A percentile compares a stretch with the other conserved stretches of the same genome.
phyloP scores from a whole-genome alignment of 1,284 basidiomycete genomes.

The Tilletia indica region DNA sequence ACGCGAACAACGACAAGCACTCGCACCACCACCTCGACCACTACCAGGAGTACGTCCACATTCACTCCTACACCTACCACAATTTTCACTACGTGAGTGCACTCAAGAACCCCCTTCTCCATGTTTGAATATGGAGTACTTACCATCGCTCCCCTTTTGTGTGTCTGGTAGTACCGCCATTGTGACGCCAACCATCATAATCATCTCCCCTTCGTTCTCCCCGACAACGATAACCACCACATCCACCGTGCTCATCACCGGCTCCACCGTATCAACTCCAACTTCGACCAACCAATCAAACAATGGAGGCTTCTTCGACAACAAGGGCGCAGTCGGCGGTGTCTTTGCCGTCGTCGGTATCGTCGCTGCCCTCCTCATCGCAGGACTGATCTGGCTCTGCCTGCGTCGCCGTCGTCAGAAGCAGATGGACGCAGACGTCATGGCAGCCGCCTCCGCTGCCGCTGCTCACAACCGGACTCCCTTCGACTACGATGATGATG shows the following conservation, averaged over 20 bases:
- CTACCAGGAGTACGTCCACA: conserved; percentile 17
- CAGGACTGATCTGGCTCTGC: conserved; percentile 45
- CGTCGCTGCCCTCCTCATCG: conserved; percentile 40
- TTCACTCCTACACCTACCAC: conserved; percentile 28
- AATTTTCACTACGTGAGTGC: conserved; percentile 34
- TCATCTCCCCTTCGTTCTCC: conserved; percentile 16
- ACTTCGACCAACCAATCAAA: conserved; percentile 22
- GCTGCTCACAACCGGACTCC: conserved; percentile 52
- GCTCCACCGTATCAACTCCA: conserved; percentile 25
- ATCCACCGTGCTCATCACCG: conserved; percentile 3
- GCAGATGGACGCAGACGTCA: conserved; percentile 55
- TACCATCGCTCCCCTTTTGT: conserved; percentile 25
- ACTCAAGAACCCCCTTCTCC: not conserved
- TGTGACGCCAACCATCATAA: not conserved
- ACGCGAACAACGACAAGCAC: conserved; percentile 4
- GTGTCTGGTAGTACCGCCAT: conserved; percentile 22
- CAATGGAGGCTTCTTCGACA: conserved; percentile 41
- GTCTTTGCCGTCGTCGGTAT: conserved; percentile 54
- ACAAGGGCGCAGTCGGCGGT: conserved; percentile 52
- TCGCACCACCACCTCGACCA: conserved; percentile 20
- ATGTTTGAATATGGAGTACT: not conserved
- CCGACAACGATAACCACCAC: not conserved
- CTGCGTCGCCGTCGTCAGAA: conserved; percentile 46
- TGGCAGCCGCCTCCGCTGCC: conserved; percentile 53
- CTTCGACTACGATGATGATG: conserved; percentile 52